phyloP scores from a whole-genome alignment of 257 asterid species.

The Scutellaria barbata region DNA sequence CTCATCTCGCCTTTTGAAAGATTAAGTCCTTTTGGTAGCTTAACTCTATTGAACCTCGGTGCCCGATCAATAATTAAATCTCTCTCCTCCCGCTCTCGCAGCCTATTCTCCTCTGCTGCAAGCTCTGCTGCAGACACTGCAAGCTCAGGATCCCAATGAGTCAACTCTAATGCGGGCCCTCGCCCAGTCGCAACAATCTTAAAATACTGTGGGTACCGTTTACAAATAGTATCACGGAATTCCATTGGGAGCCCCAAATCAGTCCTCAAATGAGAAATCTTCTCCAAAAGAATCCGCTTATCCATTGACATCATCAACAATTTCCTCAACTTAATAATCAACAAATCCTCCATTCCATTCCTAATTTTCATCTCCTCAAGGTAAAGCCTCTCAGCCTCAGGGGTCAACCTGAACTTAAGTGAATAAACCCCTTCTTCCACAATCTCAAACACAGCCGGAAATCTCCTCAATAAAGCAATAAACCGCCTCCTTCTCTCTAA shows the following conservation, averaged over 20 bases:
- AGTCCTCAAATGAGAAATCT: constrained; percentile 82
- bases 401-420: constrained; percentile 72
- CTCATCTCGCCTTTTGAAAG: constrained; percentile 94
- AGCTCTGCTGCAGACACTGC: constrained; percentile 97
- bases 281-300: constrained; percentile 86
- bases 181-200: constrained; percentile 74
- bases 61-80: constrained; percentile 78
- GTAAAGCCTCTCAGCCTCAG: constrained; percentile 93
- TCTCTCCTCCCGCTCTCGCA: constrained; percentile 68
- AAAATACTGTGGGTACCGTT: constrained; percentile 89
- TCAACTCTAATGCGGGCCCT: constrained; percentile 86
- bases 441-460: constrained; percentile 93
- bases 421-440: constrained; percentile 95
- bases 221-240: constrained; percentile 82
- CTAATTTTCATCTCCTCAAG: constrained; percentile 85
- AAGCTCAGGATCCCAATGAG: constrained; percentile 93
- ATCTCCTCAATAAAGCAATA: constrained; percentile 77
- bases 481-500: constrained; percentile 69
- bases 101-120: constrained; percentile 80
- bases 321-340: constrained; percentile 84
- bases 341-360: constrained; percentile 89
- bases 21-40: constrained; percentile 84
- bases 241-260: constrained; percentile 92
- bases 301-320: constrained; percentile 93
- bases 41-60: constrained; percentile 74